These are phyloP conservation scores for Boletus austroedulis DNA, from an alignment of 1,284 basidiomycete species.

Conservation along the genomic window DNA sequence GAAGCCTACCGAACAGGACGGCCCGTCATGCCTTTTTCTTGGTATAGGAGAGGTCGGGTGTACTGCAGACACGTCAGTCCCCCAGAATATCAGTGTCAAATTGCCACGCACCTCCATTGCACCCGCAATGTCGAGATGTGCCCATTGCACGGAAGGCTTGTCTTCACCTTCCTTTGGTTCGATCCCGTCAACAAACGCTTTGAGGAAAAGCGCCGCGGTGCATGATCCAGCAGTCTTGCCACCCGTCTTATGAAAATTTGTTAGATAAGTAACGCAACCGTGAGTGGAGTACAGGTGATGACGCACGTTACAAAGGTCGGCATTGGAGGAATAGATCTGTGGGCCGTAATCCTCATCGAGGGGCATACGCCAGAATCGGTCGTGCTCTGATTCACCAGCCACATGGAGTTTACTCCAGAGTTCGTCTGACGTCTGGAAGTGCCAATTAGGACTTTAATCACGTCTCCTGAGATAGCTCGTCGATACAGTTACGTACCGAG, in stretches of 20 bases:
- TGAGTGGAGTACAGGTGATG: background rate
- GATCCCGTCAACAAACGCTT: constrained; percentile 75
- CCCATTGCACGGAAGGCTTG: constrained; percentile 62
- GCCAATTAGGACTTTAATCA: background rate
- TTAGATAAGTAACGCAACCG: background rate
- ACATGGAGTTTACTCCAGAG: constrained; percentile 72
- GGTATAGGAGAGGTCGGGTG: constrained; percentile 57
- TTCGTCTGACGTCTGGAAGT: constrained; percentile 57
- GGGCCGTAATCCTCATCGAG: constrained; percentile 76
- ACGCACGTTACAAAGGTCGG: constrained; percentile 79
- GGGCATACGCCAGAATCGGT: constrained; percentile 84
- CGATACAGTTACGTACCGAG: constrained; percentile 47
- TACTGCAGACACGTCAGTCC: constrained; percentile 36
- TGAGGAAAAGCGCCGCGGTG: constrained; percentile 88
- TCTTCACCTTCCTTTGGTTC: constrained; percentile 49
- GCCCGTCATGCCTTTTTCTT: constrained; percentile 78
- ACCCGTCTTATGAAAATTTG: constrained; percentile 43
- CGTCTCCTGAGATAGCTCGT: background rate
- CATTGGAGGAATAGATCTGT: constrained; percentile 76
- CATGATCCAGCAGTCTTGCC: constrained; percentile 72
- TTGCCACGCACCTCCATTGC: constrained; percentile 60
- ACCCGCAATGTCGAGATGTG: constrained; percentile 85
- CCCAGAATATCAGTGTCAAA: background rate
- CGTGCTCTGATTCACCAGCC: constrained; percentile 73
- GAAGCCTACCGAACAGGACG: constrained; percentile 56